Conservation (phyloP, 257 asterid species). For the Jacaranda copaia region DNA sequence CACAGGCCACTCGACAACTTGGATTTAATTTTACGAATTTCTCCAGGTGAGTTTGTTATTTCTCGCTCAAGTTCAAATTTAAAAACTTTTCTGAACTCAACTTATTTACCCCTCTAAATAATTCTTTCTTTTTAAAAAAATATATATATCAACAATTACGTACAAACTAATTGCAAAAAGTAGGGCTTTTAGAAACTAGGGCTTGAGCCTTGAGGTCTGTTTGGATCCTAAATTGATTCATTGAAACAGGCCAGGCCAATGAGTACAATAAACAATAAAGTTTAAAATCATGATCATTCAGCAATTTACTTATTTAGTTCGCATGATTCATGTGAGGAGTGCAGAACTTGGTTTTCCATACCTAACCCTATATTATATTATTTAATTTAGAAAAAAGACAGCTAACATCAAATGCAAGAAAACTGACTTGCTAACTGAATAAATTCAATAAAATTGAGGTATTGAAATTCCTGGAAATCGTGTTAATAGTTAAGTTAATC, state of each 20-base stretch:
- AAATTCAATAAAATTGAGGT: conserved; percentile 4
- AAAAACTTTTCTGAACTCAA: too few species aligned
- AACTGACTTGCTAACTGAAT: conserved; percentile 23
- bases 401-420: conserved; percentile 13
- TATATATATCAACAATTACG: too few species aligned
- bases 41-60: too few species aligned
- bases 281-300: not conserved
- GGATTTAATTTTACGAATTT: too few species aligned
- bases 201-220: not conserved
- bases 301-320: not conserved
- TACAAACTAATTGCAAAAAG: too few species aligned
- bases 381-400: not conserved
- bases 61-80: too few species aligned
- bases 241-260: not conserved
- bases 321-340: conserved; percentile 19
- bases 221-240: not conserved
- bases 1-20: too few species aligned
- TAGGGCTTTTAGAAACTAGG: too few species aligned
- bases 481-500: not conserved
- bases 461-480: not conserved
- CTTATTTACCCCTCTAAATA: too few species aligned
- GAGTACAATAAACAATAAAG: conserved; percentile 10
- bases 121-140: too few species aligned
- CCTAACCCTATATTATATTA: conserved; percentile 34
- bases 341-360: conserved; percentile 29